These are phyloP conservation scores for Macadamia tetraphylla DNA, from an alignment of 164 flowering plant species.

Conservation along the genomic window DNA sequence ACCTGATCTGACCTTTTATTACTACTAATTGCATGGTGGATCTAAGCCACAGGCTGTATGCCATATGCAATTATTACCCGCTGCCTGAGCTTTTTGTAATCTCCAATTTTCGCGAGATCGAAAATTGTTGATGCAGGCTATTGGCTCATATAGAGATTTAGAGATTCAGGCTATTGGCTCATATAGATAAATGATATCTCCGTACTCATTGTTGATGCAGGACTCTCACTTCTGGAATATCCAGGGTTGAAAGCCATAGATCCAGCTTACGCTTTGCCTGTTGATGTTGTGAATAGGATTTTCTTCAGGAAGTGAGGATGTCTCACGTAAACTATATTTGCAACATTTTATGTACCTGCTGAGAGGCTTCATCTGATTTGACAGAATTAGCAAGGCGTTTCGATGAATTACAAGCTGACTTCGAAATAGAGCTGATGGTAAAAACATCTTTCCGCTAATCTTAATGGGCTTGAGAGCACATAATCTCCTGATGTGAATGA, in stretches of 20 bases:
- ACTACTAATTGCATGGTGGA: neutral
- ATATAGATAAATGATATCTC: neutral
- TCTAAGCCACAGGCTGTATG: neutral
- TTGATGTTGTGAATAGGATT: conserved; percentile 64
- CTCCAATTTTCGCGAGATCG: neutral
- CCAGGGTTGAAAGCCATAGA: conserved; percentile 75
- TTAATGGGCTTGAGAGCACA: no score
- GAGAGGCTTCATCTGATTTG: no score
- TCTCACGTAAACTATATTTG: neutral
- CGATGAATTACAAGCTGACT: no score
- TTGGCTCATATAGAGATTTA: neutral
- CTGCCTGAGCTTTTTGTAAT: neutral
- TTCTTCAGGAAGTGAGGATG: conserved; percentile 24
- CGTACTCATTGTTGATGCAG: conserved; percentile 31
- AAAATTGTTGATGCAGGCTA: neutral
- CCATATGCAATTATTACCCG: neutral
- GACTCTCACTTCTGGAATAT: conserved; percentile 84
- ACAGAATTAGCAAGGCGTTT: no score
- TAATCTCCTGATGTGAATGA: no score
- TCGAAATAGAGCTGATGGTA: no score
- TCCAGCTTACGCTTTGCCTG: conserved; percentile 89
- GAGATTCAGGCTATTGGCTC: neutral
- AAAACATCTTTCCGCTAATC: no score
- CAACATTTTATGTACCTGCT: no score
- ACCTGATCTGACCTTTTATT: no score